Evolutionary conservation across 2,329 filamentous ascomycete genomes (phyloP).

Genomic region (Colletotrichum scovillei): DNA sequence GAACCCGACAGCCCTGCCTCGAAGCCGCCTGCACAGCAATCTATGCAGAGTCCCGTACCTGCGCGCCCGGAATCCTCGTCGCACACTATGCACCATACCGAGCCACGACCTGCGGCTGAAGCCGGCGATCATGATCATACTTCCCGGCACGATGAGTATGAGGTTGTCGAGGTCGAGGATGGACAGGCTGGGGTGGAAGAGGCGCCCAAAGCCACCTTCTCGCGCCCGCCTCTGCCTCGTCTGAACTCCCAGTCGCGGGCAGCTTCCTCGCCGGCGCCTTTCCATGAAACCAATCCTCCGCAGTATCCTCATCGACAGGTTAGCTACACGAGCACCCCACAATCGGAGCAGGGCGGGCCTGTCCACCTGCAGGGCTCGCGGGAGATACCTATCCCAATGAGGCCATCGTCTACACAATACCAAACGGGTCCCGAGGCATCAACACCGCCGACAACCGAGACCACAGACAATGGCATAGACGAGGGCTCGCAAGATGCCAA

Average conservation of each 20-base stretch:
- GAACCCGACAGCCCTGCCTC: conserved; percentile 21
- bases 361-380: conserved; percentile 28
- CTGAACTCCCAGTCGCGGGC: conserved; percentile 36
- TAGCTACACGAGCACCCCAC: conserved; percentile 22
- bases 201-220: conserved; percentile 18
- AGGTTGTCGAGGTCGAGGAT: conserved; percentile 35
- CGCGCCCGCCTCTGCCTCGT: conserved; percentile 30
- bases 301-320: conserved; percentile 6
- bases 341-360: conserved; percentile 28
- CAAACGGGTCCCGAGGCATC: conserved; percentile 13
- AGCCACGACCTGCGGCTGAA: background rate
- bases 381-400: conserved; percentile 36
- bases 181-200: conserved; percentile 14
- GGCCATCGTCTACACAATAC: conserved; percentile 15
- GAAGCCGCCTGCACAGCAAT: conserved; percentile 5
- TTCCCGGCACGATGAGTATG: conserved; percentile 32
- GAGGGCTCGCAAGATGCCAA: conserved; percentile 3
- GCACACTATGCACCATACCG: conserved; percentile 25
- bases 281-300: conserved; percentile 15
- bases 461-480: conserved; percentile 25
- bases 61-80: conserved; percentile 15
- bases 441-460: conserved; percentile 7
- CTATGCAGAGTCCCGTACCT: conserved; percentile 22
- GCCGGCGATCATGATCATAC: conserved; percentile 24
- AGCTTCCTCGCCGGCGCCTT: conserved; percentile 17